Conservation (phyloP, 2,329 filamentous ascomycete species). For the Phaeosphaeriaceae sp. region DNA sequence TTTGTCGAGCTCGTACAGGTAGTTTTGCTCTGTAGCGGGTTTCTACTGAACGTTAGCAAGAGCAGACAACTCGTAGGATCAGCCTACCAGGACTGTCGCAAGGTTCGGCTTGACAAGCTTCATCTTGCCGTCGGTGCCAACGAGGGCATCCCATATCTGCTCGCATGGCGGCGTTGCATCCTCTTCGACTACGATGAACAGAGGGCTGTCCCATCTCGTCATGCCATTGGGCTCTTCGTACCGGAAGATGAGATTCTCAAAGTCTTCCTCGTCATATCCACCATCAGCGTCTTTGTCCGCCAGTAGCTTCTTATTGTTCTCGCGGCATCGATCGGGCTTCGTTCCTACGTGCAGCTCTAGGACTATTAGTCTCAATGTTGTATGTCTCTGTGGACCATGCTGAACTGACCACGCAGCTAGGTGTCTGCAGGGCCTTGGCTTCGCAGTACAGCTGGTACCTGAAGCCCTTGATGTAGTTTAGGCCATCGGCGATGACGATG, state of each 20-base stretch:
- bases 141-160: constrained; percentile 75
- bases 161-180: constrained; percentile 73
- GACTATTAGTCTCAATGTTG: constrained; percentile 39
- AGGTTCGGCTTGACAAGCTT: constrained; percentile 76
- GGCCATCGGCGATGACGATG: constrained; percentile 78
- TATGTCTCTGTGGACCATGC: not conserved
- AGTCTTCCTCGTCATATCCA: constrained; percentile 66
- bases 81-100: constrained; percentile 69
- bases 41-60: constrained; percentile 50
- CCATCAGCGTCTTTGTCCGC: constrained; percentile 46
- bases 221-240: constrained; percentile 89
- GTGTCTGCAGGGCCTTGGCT: constrained; percentile 78
- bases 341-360: constrained; percentile 65
- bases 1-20: constrained; percentile 80
- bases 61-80: not conserved
- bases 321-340: constrained; percentile 61
- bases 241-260: constrained; percentile 80
- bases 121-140: constrained; percentile 65
- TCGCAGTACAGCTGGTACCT: constrained; percentile 87
- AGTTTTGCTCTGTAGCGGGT: constrained; percentile 69
- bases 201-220: constrained; percentile 82
- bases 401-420: constrained; percentile 71
- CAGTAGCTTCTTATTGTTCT: constrained; percentile 66
- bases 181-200: constrained; percentile 80
- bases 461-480: constrained; percentile 92